Conservation (phyloP, 371 early-diverging fungal species). For the Spraguea lophii region DNA sequence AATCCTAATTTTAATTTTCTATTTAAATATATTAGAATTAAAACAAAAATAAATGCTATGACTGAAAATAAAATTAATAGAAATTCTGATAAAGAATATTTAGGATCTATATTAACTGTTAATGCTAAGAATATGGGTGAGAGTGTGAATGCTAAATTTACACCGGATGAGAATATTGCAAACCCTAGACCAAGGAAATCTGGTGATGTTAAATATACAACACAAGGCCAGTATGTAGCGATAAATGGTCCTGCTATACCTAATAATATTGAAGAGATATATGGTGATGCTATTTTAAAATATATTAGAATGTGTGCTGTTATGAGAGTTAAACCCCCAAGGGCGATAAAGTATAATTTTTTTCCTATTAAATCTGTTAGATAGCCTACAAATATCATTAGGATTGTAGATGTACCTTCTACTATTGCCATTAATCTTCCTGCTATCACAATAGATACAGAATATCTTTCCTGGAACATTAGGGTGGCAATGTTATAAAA, state of each 20-base stretch:
- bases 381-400: constrained; percentile 16
- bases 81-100: constrained; percentile 12
- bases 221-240: constrained; percentile 43
- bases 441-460: constrained; percentile 7
- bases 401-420: constrained; percentile 23
- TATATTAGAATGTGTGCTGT: constrained; percentile 26
- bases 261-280: constrained; percentile 11
- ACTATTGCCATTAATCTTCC: constrained; percentile 29
- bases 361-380: constrained; percentile 32
- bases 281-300: constrained; percentile 1
- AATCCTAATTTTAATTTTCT: not conserved
- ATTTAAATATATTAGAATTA: not conserved
- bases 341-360: constrained; percentile 25
- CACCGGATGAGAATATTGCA: constrained; percentile 27
- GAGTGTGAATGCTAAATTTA: constrained; percentile 37
- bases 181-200: constrained; percentile 28
- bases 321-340: constrained; percentile 24
- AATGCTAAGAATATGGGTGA: constrained; percentile 29
- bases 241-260: constrained; percentile 31
- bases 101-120: not conserved
- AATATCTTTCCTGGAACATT: constrained; percentile 35
- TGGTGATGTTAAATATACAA: constrained; percentile 30
- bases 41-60: not conserved
- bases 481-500: constrained; percentile 38
- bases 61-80: not conserved